Evolutionary conservation across 2,329 filamentous ascomycete species (phyloP), one percentile per base, ranked within the genome.

Genomic region (Myriangium duriaei): DNA sequence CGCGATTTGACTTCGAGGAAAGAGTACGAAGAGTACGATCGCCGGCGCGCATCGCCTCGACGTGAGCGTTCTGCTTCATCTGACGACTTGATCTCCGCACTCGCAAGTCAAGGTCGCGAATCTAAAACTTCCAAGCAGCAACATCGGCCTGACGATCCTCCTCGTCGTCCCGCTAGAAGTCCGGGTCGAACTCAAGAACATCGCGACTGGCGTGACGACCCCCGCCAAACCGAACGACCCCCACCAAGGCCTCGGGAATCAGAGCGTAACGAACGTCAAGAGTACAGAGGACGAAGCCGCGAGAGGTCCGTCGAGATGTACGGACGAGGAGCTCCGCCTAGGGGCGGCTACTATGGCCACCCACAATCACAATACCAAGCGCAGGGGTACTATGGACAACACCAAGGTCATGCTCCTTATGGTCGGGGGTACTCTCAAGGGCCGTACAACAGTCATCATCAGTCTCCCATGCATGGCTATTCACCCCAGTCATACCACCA

Each of bases 401-500:
- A 77, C n/a, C 69, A 69, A 42, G 64, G 66, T 7, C 69, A 72
- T 30, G 78, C 76, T 28, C 74, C 76, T 11, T 74, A 79, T 51
- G 64, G 64, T 34, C 64, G 73, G 54, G 69, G 69, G 18, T 65
- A 64, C 36, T 73, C 64, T 13, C 68, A 60, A 44, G 63, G 61
- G 37, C 51, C 44, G 40, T 62, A 67, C 47, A 56, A 61, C 19
- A 62, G 58, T 38, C 41, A 34, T 41, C 42, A 33, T 36, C 63
- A 60, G 42, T 65, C 63, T 45, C 60, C 58, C n/a, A 52, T 58
- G 42, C 60, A 63, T 45, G 78, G 73, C 18, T 78, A 78, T 57
- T 79, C 77, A 7, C 57, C 59, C 19, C 60, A 60, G 21, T 61
- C 61, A 13, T 68, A 71, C 28, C 70, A 74, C 40, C 39, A 29